Evolutionary conservation across 176 grass and related monocot species (phyloP), one percentile per base, ranked within the genome.

Genomic region (Aechmea fasciata): DNA sequence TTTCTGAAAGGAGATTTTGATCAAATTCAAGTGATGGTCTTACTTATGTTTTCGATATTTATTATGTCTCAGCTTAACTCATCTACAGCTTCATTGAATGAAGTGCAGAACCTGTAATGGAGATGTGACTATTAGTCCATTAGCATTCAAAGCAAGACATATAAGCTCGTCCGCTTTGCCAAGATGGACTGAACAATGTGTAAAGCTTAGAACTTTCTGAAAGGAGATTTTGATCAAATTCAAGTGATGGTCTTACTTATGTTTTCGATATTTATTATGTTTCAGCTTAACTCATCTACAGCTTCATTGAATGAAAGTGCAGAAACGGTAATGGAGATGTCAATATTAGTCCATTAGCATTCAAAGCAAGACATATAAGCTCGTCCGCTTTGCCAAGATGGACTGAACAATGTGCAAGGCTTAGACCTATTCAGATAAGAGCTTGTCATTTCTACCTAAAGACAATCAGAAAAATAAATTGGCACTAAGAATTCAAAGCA

Each of bases 131-230:
- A 17, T 73, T 13, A 89, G 87, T 85, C 79, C 79, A 82, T 82
- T 89, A 85, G 82, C 87, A 89, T 89, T 89, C 87, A 85, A 89
- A 89, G 74, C 71, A 78, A 72, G 74, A 64, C 76, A 85, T 77
- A 70, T 11, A 20, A 65, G 72, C 65, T 68, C 64, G 73, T 49
- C 73, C 29, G 66, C 79, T 85, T 83, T 85, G 79, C 76, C 82
- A 89, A 85, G 83, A 89, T 89, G 79, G 87, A 85, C 82, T 82
- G 50, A 1, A 70, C 33, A 65, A 12, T 20, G 7, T 8, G 0
- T 3, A 33, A 20, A 22, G 55, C 15, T 18, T 9, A 18, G 55
- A 61, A 23, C 22, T 41, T 41, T 41, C 6, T 41, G 33, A 41
- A 41, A 41, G 33, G 33, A 41, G 33, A 8, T 41, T 41, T 41